Conservation (phyloP, 805 yeast genomes). For the Saccharomycopsis malanga region DNA sequence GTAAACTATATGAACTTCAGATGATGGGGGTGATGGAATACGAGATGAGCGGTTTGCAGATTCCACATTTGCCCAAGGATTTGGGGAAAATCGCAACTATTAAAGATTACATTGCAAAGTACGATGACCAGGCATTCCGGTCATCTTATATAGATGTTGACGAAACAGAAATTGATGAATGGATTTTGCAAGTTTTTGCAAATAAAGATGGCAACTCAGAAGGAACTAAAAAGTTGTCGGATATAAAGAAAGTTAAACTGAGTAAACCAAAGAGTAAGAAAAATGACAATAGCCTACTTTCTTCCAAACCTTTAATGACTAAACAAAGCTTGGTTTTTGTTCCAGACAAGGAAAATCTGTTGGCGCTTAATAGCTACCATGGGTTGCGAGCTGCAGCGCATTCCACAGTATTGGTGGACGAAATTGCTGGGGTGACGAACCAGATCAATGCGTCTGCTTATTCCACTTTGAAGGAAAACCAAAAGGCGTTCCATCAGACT, state of each 20-base stretch:
- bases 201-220: background rate
- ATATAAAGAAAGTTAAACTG: background rate
- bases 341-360: background rate
- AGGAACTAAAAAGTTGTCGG: background rate
- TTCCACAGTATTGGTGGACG: slow-evolving; percentile 3
- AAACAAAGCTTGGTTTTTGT: slow-evolving; percentile 7
- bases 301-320: background rate
- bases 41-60: slow-evolving; percentile 46
- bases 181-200: background rate
- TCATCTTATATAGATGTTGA: slow-evolving; percentile 1
- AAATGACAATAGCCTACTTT: background rate
- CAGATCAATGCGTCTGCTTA: slow-evolving; percentile 10
- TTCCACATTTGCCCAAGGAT: slow-evolving; percentile 18
- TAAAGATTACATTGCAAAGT: slow-evolving; percentile 55
- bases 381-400: background rate
- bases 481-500: background rate
- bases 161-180: slow-evolving; percentile 11
- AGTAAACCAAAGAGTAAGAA: background rate
- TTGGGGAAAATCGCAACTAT: slow-evolving; percentile 25
- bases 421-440: slow-evolving; percentile 14
- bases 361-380: background rate
- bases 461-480: slow-evolving; percentile 8
- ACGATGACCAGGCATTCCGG: slow-evolving; percentile 54
- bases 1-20: slow-evolving; percentile 90
- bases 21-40: slow-evolving; percentile 98